Conservation (phyloP, 192 early-diverging fungal species). For the Mortierella claussenii region DNA sequence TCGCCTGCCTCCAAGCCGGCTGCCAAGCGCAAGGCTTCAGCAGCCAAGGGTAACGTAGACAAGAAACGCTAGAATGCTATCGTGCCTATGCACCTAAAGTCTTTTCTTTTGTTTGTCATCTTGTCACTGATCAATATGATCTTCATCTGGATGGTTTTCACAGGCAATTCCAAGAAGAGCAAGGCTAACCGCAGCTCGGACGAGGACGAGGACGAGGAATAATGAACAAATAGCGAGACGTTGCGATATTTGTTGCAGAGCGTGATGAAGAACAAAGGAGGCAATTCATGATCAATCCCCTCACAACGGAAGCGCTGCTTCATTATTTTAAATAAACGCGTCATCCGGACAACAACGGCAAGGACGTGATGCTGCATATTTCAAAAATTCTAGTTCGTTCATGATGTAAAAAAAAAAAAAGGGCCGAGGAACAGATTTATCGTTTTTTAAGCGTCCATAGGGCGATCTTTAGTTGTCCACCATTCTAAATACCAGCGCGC, state of each 20-base stretch:
- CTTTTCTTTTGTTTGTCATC: not conserved
- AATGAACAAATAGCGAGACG: too few relatives aligned
- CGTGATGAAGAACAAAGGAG: too few relatives aligned
- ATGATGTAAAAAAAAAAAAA: too few relatives aligned
- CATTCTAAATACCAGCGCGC: constrained; percentile 73
- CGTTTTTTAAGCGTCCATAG: too few relatives aligned
- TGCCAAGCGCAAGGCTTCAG: constrained; percentile 37
- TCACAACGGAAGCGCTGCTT: not conserved
- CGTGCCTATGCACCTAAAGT: not conserved
- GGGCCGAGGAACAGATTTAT: not conserved
- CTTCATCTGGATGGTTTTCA: not conserved
- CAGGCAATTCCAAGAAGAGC: constrained; percentile 34
- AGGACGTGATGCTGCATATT: too few relatives aligned
- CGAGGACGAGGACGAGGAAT: constrained; percentile 32
- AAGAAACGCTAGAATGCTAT: not conserved
- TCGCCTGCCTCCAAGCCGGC: constrained; percentile 13
- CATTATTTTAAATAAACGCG: not conserved
- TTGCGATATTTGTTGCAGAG: too few relatives aligned
- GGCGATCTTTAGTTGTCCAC: constrained; percentile 38
- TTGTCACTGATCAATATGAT: not conserved
- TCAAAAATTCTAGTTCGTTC: too few relatives aligned
- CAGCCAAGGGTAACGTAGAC: constrained; percentile 18
- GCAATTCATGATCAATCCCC: too few relatives aligned
- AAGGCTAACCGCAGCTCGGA: constrained; percentile 31
- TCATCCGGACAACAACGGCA: not conserved